Evolutionary conservation across 768 basidiomycete species (phyloP).

Genomic region (Tricholoma matsutake): DNA sequence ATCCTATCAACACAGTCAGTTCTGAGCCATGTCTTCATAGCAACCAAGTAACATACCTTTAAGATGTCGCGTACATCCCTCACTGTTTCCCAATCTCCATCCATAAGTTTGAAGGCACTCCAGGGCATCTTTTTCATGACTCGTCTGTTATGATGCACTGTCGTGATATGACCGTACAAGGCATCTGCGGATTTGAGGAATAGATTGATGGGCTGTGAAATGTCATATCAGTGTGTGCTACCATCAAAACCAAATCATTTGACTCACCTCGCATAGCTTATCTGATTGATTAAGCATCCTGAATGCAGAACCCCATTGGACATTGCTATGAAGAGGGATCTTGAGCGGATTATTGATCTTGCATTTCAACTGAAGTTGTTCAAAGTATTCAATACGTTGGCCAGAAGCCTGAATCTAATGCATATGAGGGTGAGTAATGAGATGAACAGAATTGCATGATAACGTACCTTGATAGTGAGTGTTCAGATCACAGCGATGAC

Average conservation of each 20-base stretch:
- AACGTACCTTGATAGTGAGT: constrained; percentile 25
- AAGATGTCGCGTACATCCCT: constrained; percentile 4
- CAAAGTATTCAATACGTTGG: constrained; percentile 17
- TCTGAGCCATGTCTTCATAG: too few species aligned
- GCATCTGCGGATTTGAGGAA: constrained; percentile 3
- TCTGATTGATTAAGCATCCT: neutral
- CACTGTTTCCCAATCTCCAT: constrained; percentile 4
- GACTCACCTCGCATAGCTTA: neutral
- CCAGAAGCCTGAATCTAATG: constrained; percentile 14
- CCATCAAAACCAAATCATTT: neutral
- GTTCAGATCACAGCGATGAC: constrained; percentile 26
- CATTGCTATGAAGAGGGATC: constrained; percentile 21
- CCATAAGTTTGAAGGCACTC: constrained; percentile 4
- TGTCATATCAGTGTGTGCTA: neutral
- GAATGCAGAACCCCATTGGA: neutral
- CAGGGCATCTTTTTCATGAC: constrained; percentile 4
- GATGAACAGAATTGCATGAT: too few species aligned
- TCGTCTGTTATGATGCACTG: neutral
- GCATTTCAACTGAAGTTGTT: constrained; percentile 17
- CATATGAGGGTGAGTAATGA: too few species aligned
- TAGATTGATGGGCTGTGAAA: constrained; percentile 9
- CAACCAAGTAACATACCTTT: neutral
- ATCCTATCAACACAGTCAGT: constrained; percentile 12
- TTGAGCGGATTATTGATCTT: constrained; percentile 8
- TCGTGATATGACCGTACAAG: constrained; percentile 8